phyloP scores from a whole-genome alignment of 2,329 filamentous ascomycete genomes.

The Clarireedia hainanense region DNA sequence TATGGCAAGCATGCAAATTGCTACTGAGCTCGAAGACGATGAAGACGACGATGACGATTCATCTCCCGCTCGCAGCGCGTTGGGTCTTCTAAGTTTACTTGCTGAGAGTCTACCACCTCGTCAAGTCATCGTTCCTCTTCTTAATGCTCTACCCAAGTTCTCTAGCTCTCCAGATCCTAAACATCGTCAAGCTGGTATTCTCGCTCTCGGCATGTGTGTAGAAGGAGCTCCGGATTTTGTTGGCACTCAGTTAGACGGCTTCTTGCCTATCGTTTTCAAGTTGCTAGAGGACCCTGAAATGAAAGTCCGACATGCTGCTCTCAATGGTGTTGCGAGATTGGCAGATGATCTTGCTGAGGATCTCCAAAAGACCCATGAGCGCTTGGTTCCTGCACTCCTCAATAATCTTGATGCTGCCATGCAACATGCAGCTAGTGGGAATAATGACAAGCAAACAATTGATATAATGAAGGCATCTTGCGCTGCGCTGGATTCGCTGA shows the following conservation, averaged over 20 bases:
- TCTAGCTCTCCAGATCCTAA: conserved; percentile 67
- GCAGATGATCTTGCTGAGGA: conserved; percentile 92
- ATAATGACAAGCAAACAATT: conserved; percentile 63
- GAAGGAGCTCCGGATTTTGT: conserved; percentile 98
- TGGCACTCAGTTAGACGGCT: conserved; percentile 78
- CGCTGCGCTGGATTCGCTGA: conserved; percentile 83
- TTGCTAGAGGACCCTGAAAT: conserved; percentile 78
- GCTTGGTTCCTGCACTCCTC: conserved; percentile 75
- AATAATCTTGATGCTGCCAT: conserved; percentile 80
- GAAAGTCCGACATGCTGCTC: conserved; percentile 76
- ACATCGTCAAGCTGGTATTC: conserved; percentile 81
- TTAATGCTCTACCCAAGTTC: conserved; percentile 78
- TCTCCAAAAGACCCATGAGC: conserved; percentile 75
- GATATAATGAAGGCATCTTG: conserved; percentile 86
- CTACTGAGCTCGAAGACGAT: conserved; percentile 77
- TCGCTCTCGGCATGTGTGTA: conserved; percentile 87
- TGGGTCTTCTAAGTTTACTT: conserved; percentile 82
- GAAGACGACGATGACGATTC: conserved; percentile 68
- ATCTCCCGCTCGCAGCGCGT: conserved; percentile 75
- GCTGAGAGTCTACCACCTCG: conserved; percentile 83
- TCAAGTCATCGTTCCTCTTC: conserved; percentile 86
- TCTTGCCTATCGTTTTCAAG: conserved; percentile 77
- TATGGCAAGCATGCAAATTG: conserved; percentile 77
- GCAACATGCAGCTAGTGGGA: conserved; percentile 39
- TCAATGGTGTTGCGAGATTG: conserved; percentile 81